These are phyloP conservation scores for Candida ovalis DNA, from an alignment of 805 yeast genomes.

Conservation along the genomic window DNA sequence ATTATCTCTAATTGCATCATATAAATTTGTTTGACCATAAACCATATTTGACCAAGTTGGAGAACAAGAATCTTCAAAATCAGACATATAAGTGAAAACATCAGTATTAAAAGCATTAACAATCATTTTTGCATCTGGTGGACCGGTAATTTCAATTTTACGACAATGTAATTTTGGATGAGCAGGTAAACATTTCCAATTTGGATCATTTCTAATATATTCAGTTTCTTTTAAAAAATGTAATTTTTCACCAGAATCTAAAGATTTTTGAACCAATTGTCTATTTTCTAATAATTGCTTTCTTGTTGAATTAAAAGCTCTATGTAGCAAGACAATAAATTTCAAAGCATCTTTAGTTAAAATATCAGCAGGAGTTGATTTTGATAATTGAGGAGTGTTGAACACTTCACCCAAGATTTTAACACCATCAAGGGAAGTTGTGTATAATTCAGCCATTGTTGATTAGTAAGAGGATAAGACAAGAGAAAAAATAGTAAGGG, in stretches of 20 bases:
- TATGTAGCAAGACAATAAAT: constrained; percentile 68
- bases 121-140: constrained; percentile 80
- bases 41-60: constrained; percentile 81
- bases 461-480: background rate
- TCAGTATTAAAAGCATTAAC: constrained; percentile 75
- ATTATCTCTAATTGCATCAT: constrained; percentile 70
- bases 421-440: constrained; percentile 43
- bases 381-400: constrained; percentile 33
- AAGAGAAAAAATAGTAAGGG: background rate
- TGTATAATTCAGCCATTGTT: constrained; percentile 26
- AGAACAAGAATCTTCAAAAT: constrained; percentile 79
- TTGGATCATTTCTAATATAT: constrained; percentile 63
- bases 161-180: constrained; percentile 73
- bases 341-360: constrained; percentile 58
- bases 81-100: constrained; percentile 83
- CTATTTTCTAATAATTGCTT: constrained; percentile 57
- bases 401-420: constrained; percentile 48
- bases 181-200: constrained; percentile 71
- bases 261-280: constrained; percentile 51
- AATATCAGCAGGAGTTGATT: constrained; percentile 46
- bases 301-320: constrained; percentile 64
- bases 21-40: constrained; percentile 77
- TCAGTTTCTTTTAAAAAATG: constrained; percentile 68
- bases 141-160: constrained; percentile 82
- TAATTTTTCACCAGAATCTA: constrained; percentile 61